Evolutionary conservation across 1,284 basidiomycete species (phyloP), one percentile per base, ranked within the genome.

Genomic region (Cryptococcus sp.): DNA sequence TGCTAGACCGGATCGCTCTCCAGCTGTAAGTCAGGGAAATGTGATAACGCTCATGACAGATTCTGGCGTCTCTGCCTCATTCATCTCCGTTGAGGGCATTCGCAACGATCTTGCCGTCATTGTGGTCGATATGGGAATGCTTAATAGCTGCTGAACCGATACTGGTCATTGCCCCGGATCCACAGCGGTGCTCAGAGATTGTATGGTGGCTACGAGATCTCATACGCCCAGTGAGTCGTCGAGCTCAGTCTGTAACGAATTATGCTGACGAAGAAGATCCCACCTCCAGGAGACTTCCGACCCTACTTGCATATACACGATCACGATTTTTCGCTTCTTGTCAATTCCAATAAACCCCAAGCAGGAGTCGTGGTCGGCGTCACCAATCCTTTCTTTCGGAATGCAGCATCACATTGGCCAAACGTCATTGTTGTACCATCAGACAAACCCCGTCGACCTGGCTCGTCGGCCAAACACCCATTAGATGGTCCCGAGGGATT

Each of bases 281-380:
- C 91, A 0, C 80, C 89, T 18, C 84, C 86, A 0, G 84, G 84
- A 2, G 93, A 98, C 68, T 85, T 91, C 63, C 81, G 93, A 7
- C 94, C 93, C 0, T 98, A 94, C 72, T 88, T 98, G 61, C 96
- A 92, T 16, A 92, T 98, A 55, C 93, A 97, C 69, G 94, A 98
- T 64, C 82, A 82, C 37, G 92, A 97, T 61, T 86, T 91, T 61
- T 68, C 81, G 0, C 66, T 80, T 0, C 72, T 97, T 3, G 85
- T 94, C 28, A 90, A 89, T 66, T 84, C 85, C 56, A 83, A 87
- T 43, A 84, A 89, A 56, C 93, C 94, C 0, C 86, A 86, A 63
- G 77, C 87, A 0, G 94, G 93, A 0, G 76, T 91, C 0, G 70
- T 98, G 1, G 76, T 98, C 1, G 92, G 94, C 9, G 90, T 93